phyloP scores from a whole-genome alignment of 192 early-diverging fungal genomes.

The Kickxella alabastrina region DNA sequence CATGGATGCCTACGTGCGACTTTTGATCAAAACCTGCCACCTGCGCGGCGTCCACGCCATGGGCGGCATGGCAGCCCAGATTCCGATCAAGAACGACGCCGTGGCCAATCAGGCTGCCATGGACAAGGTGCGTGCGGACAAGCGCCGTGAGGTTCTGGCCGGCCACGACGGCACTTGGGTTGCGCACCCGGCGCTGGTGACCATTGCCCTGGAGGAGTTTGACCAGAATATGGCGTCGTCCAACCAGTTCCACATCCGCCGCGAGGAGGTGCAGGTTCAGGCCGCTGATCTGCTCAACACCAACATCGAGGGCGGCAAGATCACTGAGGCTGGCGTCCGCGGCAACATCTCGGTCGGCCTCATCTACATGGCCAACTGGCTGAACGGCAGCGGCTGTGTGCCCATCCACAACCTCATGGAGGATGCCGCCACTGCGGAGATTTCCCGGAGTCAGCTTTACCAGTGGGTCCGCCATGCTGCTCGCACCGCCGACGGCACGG shows the following conservation, averaged over 20 bases:
- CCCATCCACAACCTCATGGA: slow-evolving; percentile 99
- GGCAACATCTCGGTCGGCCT: slow-evolving; percentile 90
- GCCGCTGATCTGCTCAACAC: slow-evolving; percentile 81
- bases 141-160: slow-evolving; percentile 91
- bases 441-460: slow-evolving; percentile 94
- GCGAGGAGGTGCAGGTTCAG: slow-evolving; percentile 85
- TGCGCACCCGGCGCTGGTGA: slow-evolving; percentile 94
- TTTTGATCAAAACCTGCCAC: slow-evolving; percentile 98
- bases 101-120: slow-evolving; percentile 87
- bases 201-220: slow-evolving; percentile 84
- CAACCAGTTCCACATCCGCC: slow-evolving; percentile 90
- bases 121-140: slow-evolving; percentile 92
- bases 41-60: slow-evolving; percentile 97
- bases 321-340: slow-evolving; percentile 89
- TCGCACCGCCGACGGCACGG: slow-evolving; percentile 76
- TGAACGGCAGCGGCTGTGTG: slow-evolving; percentile 90
- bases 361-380: slow-evolving; percentile 95
- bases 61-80: slow-evolving; percentile 99
- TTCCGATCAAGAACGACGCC: slow-evolving; percentile 94
- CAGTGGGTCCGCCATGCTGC: slow-evolving; percentile 92
- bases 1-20: slow-evolving; percentile 96
- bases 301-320: slow-evolving; percentile 62
- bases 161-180: slow-evolving; percentile 97
- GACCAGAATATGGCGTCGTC: slow-evolving; percentile 93
- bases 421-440: slow-evolving; percentile 97